These are phyloP conservation scores for Chlorella sp. DNA, from an alignment of 139 green algal species.

Conservation along the genomic window DNA sequence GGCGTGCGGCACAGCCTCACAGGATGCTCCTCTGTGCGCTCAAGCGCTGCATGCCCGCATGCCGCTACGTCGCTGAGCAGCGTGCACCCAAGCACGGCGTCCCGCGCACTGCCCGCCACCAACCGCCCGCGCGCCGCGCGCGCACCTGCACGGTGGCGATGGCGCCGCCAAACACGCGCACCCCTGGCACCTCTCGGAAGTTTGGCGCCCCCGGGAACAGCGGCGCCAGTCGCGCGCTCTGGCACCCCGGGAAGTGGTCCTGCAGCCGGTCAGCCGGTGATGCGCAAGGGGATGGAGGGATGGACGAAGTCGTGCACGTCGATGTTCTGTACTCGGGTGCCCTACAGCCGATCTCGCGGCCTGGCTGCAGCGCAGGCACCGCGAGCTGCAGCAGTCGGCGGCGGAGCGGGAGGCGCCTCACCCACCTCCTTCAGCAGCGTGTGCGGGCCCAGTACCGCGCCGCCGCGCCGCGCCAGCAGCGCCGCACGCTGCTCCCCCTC, in stretches of 20 bases:
- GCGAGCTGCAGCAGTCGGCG: no score
- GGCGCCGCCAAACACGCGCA: slow-evolving; percentile 82
- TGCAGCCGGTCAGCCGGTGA: slow-evolving; percentile 37
- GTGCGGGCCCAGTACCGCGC: slow-evolving; percentile 69
- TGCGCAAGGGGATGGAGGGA: no score
- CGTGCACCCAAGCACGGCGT: no score
- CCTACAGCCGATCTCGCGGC: no score
- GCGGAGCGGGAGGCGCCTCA: no score
- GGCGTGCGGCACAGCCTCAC: no score
- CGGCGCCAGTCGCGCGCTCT: slow-evolving; percentile 45
- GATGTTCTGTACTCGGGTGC: no score
- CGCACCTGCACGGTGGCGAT: slow-evolving; percentile 89
- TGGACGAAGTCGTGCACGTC: no score
- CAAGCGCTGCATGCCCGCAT: slow-evolving; percentile 61
- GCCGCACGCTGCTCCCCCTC: slow-evolving; percentile 22
- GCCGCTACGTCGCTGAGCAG: no score
- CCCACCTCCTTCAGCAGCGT: slow-evolving; percentile 95
- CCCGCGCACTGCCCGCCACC: no score
- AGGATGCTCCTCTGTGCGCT: not conserved
- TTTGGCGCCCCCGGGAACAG: slow-evolving; percentile 73
- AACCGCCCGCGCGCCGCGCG: no score
- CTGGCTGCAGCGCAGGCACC: no score
- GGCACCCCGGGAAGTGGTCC: slow-evolving; percentile 72
- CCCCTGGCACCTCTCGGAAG: slow-evolving; percentile 66
- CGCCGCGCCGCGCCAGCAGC: slow-evolving; percentile 54